A percentile compares a stretch with the other conserved stretches of the same genome.
Conservation (phyloP, 2,329 filamentous ascomycete species). For the Aspergillus novoparasiticus region DNA sequence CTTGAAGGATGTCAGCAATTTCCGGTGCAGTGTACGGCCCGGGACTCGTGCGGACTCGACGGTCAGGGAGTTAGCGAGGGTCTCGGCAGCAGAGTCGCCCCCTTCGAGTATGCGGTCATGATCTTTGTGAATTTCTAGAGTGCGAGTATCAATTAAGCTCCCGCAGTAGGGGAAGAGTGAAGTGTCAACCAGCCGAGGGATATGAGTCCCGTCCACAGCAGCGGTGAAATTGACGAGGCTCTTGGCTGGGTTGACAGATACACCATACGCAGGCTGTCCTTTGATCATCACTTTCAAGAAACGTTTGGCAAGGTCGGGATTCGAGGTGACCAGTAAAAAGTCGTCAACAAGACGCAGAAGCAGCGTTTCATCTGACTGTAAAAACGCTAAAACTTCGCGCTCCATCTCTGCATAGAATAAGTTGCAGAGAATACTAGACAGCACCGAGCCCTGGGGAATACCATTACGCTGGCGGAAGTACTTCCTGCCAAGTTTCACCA, state of each 20-base stretch:
- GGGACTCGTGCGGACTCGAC: slow-evolving; percentile 73
- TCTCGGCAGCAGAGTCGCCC: slow-evolving; percentile 55
- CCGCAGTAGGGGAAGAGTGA: slow-evolving; percentile 84
- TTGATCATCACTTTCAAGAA: slow-evolving; percentile 82
- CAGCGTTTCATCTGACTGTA: slow-evolving; percentile 62
- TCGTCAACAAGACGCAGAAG: slow-evolving; percentile 87
- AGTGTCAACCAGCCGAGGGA: slow-evolving; percentile 53
- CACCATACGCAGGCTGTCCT: slow-evolving; percentile 78
- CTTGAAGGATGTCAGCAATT: slow-evolving; percentile 74
- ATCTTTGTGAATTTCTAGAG: slow-evolving; percentile 74
- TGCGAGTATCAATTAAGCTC: slow-evolving; percentile 70
- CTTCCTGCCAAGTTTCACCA: slow-evolving; percentile 85
- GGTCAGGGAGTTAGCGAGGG: slow-evolving; percentile 71
- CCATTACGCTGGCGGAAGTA: slow-evolving; percentile 85
- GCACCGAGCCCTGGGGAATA: slow-evolving; percentile 88
- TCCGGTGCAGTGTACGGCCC: slow-evolving; percentile 78
- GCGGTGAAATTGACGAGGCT: slow-evolving; percentile 82
- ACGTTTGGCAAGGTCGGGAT: slow-evolving; percentile 63
- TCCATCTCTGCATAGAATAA: slow-evolving; percentile 95
- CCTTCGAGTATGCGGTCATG: slow-evolving; percentile 52
- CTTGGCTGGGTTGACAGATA: slow-evolving; percentile 75
- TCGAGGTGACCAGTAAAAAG: slow-evolving; percentile 82
- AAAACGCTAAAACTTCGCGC: slow-evolving; percentile 66
- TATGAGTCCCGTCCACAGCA: slow-evolving; percentile 54
- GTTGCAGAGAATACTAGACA: slow-evolving; percentile 87